Evolutionary conservation across 2,329 filamentous ascomycete genomes (phyloP), one percentile per base, ranked within the genome.

Genomic region (Ploettnerulaceae sp.): DNA sequence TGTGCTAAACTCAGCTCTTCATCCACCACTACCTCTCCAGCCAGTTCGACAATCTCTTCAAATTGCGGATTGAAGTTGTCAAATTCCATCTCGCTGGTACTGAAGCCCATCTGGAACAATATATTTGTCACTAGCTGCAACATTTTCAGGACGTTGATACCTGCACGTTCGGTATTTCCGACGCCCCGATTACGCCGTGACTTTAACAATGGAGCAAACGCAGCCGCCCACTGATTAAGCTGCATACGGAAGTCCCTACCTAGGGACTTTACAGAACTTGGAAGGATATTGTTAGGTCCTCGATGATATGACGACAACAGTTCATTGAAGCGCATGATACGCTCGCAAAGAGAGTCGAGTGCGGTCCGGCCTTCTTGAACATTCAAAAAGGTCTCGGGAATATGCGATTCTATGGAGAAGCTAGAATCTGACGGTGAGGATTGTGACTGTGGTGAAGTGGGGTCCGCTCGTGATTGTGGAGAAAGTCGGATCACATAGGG

Each of bases 81-180:
- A 48, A 82, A 82, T 26, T 75, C 70, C 43, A 72, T 71, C 58
- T 83, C 79, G 35, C 67, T 74, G 41, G 75, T 72, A 58, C 71
- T 76, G 55, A 81, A 83, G 7, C 75, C 76, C 74, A 80, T 81
- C 31, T 75, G 64, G 53, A 77, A 80, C 5, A 82, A 64, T 25
- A 82, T 69, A 35, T 70, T 67, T 7, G 70, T 71, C 70, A 79
- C 82, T 40, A 79, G 69, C 48, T 80, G 76, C 45, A 72, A 72
- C 77, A 82, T 82, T 55, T 81, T 81, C 5, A 82, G 66, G 8
- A 79, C 77, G 4, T 76, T 71, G 47, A 82, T 81, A 35, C 73
- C 78, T 0, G 76, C 73, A 55, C 77, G 76, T 52, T 80, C 74
- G 21, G 69, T 71, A 52, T 66, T 73, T 28, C 76, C 69, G 1